Evolutionary conservation across 768 basidiomycete genomes (phyloP), one percentile per base, ranked within the genome.

Genomic region (Flagelloscypha sp.): DNA sequence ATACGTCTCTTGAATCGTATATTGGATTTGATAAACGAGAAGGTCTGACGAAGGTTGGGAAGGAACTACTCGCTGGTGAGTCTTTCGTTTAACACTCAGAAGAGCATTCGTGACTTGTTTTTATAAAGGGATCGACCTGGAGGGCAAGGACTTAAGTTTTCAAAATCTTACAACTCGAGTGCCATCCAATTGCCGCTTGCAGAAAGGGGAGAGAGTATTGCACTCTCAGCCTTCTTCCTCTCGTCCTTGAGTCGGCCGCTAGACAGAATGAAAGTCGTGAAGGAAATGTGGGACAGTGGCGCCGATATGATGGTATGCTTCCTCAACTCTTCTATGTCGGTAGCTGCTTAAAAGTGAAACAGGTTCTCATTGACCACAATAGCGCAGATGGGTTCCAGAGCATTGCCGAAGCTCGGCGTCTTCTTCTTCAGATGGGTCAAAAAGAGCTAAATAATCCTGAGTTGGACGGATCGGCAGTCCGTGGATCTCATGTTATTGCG

Each of bases 211-310:
- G 61, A 68, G 34, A 68, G 71, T 11, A 47, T 97, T 18, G 88
- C 85, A 2, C 50, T 99, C 20, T 88, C 86, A 12, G 84, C 92
- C 1, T 98, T 95, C 61, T 68, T 79, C 52, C 61, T 99, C 2
- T 79, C 84, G n/a, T 72, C 84, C 13, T 61, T 90, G 12, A 61
- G 77, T 4, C 75, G 70, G 2, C 54, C 74, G 25, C 47, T 77
- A 12, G 70, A 76, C 7, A 70, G 82, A 41, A 81, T 76, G 57
- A 59, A 66, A 2, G 50, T 89, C 29, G 67, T 93, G 18, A 77
- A 80, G 49, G 76, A 86, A 47, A 84, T 97, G 69, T 97, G 92
- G 92, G 72, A 84, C 30, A 88, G 87, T 48, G 89, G 87, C 28
- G 90, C 90, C 15, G 76, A 84, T 49, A 73, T 77, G 16, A 77